Evolutionary conservation across 176 grass and related monocot species (phyloP).

Genomic region (Eleusine coracana): DNA sequence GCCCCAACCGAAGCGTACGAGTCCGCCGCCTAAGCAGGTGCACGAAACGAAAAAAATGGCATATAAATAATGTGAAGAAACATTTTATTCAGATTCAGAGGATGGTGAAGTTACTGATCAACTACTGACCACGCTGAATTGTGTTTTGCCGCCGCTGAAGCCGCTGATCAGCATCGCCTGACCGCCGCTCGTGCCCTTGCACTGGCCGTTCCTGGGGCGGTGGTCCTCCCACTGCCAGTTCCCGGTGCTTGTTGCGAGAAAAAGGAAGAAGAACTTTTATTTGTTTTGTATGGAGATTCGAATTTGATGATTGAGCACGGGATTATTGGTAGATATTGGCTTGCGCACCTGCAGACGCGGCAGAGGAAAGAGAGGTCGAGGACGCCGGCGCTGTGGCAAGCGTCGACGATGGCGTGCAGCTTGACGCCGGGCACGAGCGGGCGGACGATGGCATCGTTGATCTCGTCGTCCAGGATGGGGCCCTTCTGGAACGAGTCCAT

Average conservation of each 20-base stretch:
- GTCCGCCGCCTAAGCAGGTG: constrained; percentile 25
- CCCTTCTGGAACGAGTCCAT: constrained; percentile 66
- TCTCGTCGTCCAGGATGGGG: constrained; percentile 86
- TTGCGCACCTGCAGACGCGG: constrained; percentile 35
- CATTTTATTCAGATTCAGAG: neutral
- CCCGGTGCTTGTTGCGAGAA: neutral
- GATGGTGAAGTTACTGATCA: neutral
- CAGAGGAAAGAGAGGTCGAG: constrained; percentile 85
- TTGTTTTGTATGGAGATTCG: too few species aligned
- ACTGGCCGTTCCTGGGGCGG: constrained; percentile 13
- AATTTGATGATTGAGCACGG: too few species aligned
- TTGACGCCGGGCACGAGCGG: constrained; percentile 63
- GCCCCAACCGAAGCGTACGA: constrained; percentile 56
- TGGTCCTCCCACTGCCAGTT: constrained; percentile 47
- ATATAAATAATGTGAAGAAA: neutral
- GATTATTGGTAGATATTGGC: too few species aligned
- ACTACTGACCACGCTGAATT: constrained; percentile 21
- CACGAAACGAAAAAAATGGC: neutral
- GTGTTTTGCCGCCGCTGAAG: constrained; percentile 37
- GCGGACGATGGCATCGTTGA: constrained; percentile 77
- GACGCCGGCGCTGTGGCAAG: constrained; percentile 75
- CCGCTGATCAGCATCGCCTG: constrained; percentile 53
- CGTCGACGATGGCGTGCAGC: constrained; percentile 86
- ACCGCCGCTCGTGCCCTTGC: constrained; percentile 50
- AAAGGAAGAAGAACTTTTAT: too few species aligned